Evolutionary conservation across 2,329 filamentous ascomycete species (phyloP).

Genomic region (Penicillium sclerotiorum): DNA sequence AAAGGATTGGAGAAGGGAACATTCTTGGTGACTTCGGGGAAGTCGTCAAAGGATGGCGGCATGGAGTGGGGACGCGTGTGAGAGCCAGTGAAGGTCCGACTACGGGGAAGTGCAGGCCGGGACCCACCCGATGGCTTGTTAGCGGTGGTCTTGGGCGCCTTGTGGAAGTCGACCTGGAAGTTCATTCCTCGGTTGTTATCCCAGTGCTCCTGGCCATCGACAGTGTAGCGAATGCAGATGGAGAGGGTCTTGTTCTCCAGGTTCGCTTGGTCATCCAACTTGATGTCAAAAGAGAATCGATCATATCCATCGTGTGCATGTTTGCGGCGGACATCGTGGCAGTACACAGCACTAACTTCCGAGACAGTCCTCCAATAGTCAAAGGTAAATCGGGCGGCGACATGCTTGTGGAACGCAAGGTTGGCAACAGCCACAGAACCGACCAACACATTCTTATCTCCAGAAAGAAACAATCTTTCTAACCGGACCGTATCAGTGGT

Average conservation of each 20-base stretch:
- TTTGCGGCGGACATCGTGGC: slow-evolving; percentile 72
- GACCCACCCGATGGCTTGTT: slow-evolving; percentile 54
- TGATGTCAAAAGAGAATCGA: slow-evolving; percentile 92
- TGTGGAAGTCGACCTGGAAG: slow-evolving; percentile 91
- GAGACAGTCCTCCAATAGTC: slow-evolving; percentile 99
- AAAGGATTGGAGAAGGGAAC: slow-evolving; percentile 61
- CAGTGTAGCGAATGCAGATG: slow-evolving; percentile 85
- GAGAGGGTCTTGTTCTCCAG: slow-evolving; percentile 90
- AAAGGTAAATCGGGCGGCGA: slow-evolving; percentile 91
- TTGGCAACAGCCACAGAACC: slow-evolving; percentile 86
- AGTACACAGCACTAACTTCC: slow-evolving; percentile 87
- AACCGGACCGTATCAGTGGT: slow-evolving; percentile 69
- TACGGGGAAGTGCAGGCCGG: slow-evolving; percentile 65
- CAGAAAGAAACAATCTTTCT: slow-evolving; percentile 83
- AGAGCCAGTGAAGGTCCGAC: slow-evolving; percentile 59
- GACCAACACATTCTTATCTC: slow-evolving; percentile 82
- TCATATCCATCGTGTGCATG: slow-evolving; percentile 70
- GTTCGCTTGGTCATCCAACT: slow-evolving; percentile 86
- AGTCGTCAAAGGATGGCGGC: slow-evolving; percentile 68
- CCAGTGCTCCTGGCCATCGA: slow-evolving; percentile 86
- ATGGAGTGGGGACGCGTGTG: slow-evolving; percentile 53
- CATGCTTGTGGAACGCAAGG: slow-evolving; percentile 82
- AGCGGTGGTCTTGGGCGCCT: slow-evolving; percentile 68
- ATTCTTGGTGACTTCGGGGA: slow-evolving; percentile 62
- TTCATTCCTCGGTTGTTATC: slow-evolving; percentile 88